Evolutionary conservation across 108 stramenopile species (phyloP).

Genomic region (Cyclostephanos invisitatus): DNA sequence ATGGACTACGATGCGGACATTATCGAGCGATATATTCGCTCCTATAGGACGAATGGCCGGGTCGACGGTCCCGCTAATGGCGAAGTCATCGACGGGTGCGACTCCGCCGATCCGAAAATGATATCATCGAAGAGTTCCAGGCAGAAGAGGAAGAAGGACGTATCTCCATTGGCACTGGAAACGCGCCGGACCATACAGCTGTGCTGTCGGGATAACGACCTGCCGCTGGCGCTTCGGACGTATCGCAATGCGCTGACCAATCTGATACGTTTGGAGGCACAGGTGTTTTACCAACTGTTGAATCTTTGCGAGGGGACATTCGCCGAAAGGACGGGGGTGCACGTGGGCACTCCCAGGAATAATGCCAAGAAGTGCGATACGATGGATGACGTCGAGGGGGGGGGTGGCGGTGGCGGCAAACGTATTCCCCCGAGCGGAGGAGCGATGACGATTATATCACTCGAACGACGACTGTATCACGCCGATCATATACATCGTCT

Average conservation of each 20-base stretch:
- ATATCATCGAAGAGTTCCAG: conserved; percentile 24
- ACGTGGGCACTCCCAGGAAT: conserved; percentile 75
- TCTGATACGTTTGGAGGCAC: conserved; percentile 60
- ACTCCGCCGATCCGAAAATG: background rate
- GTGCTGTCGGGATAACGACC: conserved; percentile 70
- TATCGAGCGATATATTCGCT: conserved; percentile 20
- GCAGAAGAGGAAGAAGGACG: conserved; percentile 25
- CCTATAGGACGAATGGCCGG: conserved; percentile 29
- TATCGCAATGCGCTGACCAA: conserved; percentile 52
- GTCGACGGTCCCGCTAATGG: background rate
- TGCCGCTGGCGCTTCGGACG: conserved; percentile 55
- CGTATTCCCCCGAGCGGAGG: conserved; percentile 1
- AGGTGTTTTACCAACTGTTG: conserved; percentile 79
- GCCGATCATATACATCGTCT: conserved; percentile 71
- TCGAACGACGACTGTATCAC: conserved; percentile 50
- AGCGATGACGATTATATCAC: conserved; percentile 20
- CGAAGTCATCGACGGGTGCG: background rate
- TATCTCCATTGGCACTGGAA: conserved; percentile 41
- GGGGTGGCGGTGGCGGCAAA: no score
- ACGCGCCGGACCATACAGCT: conserved; percentile 70
- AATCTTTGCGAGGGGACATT: conserved; percentile 78
- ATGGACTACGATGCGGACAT: conserved; percentile 20
- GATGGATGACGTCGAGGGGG: conserved; percentile 2
- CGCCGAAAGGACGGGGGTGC: conserved; percentile 49
- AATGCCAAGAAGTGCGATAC: background rate